Percentiles rank a stretch among this genome's conserved stretches.
These are phyloP conservation scores for Cyclotella distinguenda DNA, from an alignment of 108 stramenopile species.

Conservation along the genomic window DNA sequence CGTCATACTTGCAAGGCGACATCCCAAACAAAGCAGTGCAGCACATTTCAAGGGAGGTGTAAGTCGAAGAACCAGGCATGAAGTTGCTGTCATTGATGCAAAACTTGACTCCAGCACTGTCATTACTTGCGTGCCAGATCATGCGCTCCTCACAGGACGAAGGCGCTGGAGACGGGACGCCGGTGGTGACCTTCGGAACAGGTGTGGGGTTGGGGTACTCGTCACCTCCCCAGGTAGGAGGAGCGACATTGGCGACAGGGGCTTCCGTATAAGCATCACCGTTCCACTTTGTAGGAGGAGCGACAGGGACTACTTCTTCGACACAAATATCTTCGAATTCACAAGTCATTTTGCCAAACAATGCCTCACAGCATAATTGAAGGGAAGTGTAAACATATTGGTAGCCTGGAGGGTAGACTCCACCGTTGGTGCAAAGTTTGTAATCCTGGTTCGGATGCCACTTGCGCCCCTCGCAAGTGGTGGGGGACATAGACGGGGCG, in stretches of 20 bases:
- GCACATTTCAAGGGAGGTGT: neutral
- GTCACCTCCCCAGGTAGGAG: too few species aligned
- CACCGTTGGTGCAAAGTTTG: conserved; percentile 10
- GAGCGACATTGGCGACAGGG: too few species aligned
- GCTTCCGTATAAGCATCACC: too few species aligned
- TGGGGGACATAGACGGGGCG: neutral
- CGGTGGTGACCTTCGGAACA: too few species aligned
- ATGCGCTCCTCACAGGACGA: conserved; percentile 3
- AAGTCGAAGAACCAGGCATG: neutral
- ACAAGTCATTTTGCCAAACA: neutral
- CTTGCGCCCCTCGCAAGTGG: conserved; percentile 3
- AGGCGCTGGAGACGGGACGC: neutral
- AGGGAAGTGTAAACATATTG: conserved; percentile 3
- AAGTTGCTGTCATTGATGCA: conserved; percentile 9
- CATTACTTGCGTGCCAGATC: neutral
- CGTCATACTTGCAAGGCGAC: neutral
- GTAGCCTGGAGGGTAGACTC: neutral
- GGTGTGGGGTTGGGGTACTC: conserved; percentile 9
- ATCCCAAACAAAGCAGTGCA: neutral
- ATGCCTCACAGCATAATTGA: conserved; percentile 6
- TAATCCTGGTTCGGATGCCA: conserved; percentile 7
- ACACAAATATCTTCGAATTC: conserved; percentile 10
- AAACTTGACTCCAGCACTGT: too few species aligned
- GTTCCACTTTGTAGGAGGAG: too few species aligned
- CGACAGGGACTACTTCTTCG: too few species aligned